Base-by-base conservation (phyloP, 768 basidiomycete species). In the Clitopilus passeckerianus region DNA sequence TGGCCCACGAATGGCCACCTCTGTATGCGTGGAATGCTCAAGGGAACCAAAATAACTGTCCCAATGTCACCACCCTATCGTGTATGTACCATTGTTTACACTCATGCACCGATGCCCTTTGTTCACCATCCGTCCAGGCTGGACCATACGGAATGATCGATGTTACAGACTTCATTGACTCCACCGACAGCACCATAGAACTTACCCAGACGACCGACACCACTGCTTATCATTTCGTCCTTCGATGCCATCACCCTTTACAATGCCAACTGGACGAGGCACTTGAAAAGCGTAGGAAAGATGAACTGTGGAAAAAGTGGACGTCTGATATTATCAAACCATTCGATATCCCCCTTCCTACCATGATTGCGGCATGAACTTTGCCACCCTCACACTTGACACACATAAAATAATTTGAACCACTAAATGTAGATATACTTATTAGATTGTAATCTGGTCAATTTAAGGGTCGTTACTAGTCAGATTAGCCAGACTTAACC, bases 211-310 rank as follows among this genome's bases (percentile, higher is more conserved):
- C 64, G 30, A 68, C 66, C 18, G 79, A 80, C 63, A 67, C 82
- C 68, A 77, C 78, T 6, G 68, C 72, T 33, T 78, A 80, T 59
- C 68, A 75, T 23, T 72, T 84, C 54, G 71, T 81, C 27, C 68
- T 86, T 5, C 77, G 77, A 53, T 75, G 72, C 1, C 84, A 86
- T 66, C 72, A 66, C 35, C 85, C 85, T 4, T 85, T 81, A 6
- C 63, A 52, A 7, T 67, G 64, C 1, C 85, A 86, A 64, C 63
- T 83, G 1, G 64, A 69, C 23, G 66, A 73, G 59, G 61, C 76
- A n/a, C 63, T 65, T 43, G 63, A 67, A 30, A 65, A 66, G 46
- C 63, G 68, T 4, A 63, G 69, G 50, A 74, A 72, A 58, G 68
- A 79, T 55, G 61, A 66, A 50, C 70, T 71, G 53, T 83, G 80